Percentiles rank a stretch among this genome's conserved stretches.
phyloP scores from a whole-genome alignment of 192 early-diverging fungal genomes.

The Entrophospora sp. region DNA sequence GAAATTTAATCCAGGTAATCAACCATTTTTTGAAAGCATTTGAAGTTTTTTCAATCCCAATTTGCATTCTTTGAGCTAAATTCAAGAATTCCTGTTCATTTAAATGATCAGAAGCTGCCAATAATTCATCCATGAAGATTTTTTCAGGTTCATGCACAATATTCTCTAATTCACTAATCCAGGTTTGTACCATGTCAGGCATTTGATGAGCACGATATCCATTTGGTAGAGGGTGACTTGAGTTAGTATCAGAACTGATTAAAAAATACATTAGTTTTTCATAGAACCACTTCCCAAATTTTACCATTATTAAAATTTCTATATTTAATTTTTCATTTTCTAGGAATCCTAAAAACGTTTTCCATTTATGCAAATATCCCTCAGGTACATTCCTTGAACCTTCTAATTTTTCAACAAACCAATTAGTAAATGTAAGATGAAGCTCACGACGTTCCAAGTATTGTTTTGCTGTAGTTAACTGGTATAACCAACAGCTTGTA shows the following conservation, averaged over 20 bases:
- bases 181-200: background rate
- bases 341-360: background rate
- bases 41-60: background rate
- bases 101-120: background rate
- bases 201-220: too few relatives aligned
- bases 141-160: background rate
- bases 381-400: too few relatives aligned
- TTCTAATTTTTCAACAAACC: background rate
- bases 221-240: too few relatives aligned
- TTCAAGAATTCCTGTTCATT: background rate
- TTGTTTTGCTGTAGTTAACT: background rate
- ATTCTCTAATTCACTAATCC: background rate
- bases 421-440: background rate
- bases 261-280: background rate
- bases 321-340: background rate
- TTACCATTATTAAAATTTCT: background rate
- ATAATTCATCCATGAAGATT: background rate
- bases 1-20: background rate
- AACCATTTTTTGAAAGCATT: background rate
- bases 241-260: too few relatives aligned
- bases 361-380: background rate
- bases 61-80: background rate
- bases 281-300: background rate
- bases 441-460: background rate
- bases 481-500: background rate